Conservation (phyloP, 2,329 filamentous ascomycete genomes). For the Pseudocercospora vitis region DNA sequence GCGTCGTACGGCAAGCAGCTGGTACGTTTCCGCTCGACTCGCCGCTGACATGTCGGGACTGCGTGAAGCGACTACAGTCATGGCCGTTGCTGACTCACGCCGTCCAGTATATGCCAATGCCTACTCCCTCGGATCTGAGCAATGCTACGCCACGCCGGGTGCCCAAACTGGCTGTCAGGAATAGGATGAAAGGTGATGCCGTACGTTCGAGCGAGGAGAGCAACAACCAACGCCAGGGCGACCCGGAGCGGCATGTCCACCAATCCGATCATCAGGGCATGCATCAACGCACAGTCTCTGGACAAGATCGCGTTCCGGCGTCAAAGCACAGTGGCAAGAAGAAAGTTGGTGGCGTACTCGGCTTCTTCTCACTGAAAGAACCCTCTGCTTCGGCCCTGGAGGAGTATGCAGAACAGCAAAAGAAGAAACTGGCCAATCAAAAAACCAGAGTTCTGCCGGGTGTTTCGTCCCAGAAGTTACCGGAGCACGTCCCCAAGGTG, state of each 20-base stretch:
- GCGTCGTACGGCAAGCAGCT: not conserved
- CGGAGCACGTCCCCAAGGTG: conserved; percentile 51
- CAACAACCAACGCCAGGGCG: conserved; percentile 2
- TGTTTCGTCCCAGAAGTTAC: conserved; percentile 49
- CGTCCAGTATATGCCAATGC: conserved; percentile 8
- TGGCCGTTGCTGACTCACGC: not conserved
- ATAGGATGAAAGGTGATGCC: conserved; percentile 8
- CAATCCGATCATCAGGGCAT: conserved; percentile 10
- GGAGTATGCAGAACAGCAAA: conserved; percentile 45
- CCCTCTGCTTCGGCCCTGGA: conserved; percentile 50
- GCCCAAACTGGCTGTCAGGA: conserved; percentile 31
- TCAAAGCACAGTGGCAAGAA: conserved; percentile 30
- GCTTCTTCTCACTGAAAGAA: conserved; percentile 51
- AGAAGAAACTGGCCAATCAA: conserved; percentile 35
- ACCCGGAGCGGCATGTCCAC: not conserved
- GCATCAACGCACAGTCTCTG: not conserved
- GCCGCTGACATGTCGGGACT: too few relatives aligned
- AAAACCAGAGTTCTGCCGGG: conserved; percentile 40
- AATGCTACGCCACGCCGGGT: conserved; percentile 22
- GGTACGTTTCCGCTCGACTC: too few relatives aligned
- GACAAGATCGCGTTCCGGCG: conserved; percentile 1
- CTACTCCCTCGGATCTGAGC: conserved; percentile 12
- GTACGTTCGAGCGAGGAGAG: conserved; percentile 12
- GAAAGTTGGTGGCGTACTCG: conserved; percentile 43
- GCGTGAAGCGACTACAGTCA: too few relatives aligned